These are phyloP conservation scores for Naganishia vishniacii DNA, from an alignment of 768 basidiomycete genomes.

Conservation along the genomic window DNA sequence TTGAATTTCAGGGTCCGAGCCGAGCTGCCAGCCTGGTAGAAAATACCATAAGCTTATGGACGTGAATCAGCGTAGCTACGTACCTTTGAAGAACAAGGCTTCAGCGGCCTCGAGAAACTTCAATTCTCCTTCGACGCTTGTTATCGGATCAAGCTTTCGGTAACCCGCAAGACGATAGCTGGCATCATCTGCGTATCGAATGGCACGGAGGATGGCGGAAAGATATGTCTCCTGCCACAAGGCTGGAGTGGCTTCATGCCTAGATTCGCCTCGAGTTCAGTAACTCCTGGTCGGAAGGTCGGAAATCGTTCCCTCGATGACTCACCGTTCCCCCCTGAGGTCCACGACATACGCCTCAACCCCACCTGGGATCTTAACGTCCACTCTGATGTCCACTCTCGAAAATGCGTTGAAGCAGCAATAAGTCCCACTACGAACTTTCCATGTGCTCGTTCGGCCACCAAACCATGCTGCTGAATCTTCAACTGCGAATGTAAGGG, in stretches of 20 bases:
- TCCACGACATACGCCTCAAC: slow-evolving; percentile 92
- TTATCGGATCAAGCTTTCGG: slow-evolving; percentile 91
- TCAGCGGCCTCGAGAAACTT: slow-evolving; percentile 88
- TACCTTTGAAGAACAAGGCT: slow-evolving; percentile 77
- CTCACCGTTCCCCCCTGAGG: slow-evolving; percentile 84
- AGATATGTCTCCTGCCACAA: slow-evolving; percentile 98
- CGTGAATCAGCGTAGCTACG: not conserved
- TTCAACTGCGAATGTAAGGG: slow-evolving; percentile 90
- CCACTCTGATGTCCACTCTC: slow-evolving; percentile 89
- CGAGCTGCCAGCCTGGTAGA: slow-evolving; percentile 85
- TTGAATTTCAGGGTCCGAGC: slow-evolving; percentile 96
- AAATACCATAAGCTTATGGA: no score
- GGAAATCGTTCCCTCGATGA: slow-evolving; percentile 25
- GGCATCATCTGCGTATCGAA: slow-evolving; percentile 92
- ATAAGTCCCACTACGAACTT: slow-evolving; percentile 85
- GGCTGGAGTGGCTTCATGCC: slow-evolving; percentile 82
- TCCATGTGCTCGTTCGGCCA: slow-evolving; percentile 74
- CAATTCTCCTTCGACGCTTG: slow-evolving; percentile 76
- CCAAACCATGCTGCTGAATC: slow-evolving; percentile 83
- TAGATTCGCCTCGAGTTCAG: slow-evolving; percentile 42
- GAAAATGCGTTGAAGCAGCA: slow-evolving; percentile 99
- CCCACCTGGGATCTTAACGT: slow-evolving; percentile 97
- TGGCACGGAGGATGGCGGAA: slow-evolving; percentile 81
- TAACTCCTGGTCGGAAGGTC: no score
- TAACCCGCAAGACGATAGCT: slow-evolving; percentile 86